Percentiles rank a stretch among this genome's conserved stretches.
Evolutionary conservation across 2,329 filamentous ascomycete genomes (phyloP).

Genomic region (Gremmenia infestans): DNA sequence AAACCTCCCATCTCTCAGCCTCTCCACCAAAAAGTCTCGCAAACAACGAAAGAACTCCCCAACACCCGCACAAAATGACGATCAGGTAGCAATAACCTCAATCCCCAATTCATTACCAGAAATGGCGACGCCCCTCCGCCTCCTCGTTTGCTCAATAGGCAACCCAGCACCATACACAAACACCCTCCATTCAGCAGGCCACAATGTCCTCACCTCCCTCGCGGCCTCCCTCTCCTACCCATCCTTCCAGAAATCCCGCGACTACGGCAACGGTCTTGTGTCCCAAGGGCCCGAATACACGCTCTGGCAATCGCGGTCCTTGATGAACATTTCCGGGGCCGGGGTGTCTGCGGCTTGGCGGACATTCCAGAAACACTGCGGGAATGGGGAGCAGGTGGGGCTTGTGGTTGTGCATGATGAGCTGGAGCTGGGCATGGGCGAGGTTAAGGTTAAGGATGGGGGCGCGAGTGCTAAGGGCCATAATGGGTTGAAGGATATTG

Average conservation of each 20-base stretch:
- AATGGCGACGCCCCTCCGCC: conserved; percentile 36
- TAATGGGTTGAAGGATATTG: conserved; percentile 68
- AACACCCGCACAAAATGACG: not conserved
- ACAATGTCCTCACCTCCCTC: conserved; percentile 65
- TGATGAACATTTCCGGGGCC: conserved; percentile 82
- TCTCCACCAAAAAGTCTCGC: conserved; percentile 2
- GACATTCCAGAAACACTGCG: conserved; percentile 42
- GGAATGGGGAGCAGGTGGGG: conserved; percentile 34
- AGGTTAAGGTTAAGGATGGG: conserved; percentile 60
- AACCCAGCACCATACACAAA: conserved; percentile 72
- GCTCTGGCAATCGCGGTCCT: conserved; percentile 66
- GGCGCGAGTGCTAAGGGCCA: conserved; percentile 63
- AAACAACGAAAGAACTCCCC: conserved; percentile 1
- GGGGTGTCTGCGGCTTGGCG: conserved; percentile 64
- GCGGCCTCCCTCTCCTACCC: conserved; percentile 33
- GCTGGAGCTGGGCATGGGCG: conserved; percentile 66
- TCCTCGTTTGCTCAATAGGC: conserved; percentile 82
- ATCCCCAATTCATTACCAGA: not conserved
- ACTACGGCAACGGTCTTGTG: conserved; percentile 45
- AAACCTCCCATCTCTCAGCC: conserved; percentile 1
- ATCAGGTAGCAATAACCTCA: not conserved
- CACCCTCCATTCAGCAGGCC: conserved; percentile 84
- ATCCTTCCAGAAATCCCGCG: conserved; percentile 42
- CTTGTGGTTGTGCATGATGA: conserved; percentile 88
- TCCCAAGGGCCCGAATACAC: conserved; percentile 50